phyloP scores from a whole-genome alignment of 2,329 filamentous ascomycete species.

The Cytospora mali region DNA sequence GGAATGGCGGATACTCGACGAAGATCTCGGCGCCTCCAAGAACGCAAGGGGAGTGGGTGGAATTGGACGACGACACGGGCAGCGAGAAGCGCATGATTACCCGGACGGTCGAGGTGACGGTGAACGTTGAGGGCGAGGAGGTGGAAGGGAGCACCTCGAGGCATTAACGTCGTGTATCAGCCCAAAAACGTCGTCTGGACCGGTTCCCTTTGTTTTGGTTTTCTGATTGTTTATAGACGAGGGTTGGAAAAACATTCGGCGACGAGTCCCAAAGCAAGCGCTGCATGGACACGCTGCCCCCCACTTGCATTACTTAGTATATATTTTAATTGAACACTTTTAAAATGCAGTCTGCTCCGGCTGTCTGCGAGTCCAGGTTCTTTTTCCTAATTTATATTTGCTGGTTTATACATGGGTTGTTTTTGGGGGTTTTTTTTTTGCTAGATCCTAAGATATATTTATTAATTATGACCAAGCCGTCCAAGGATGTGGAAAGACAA shows the following conservation, averaged over 20 bases:
- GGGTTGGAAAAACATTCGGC: not conserved
- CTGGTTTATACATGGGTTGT: too few species aligned
- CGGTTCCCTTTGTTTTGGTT: not conserved
- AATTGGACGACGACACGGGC: conserved; percentile 6
- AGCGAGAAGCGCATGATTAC: conserved; percentile 18
- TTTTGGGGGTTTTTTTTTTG: too few species aligned
- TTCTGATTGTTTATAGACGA: too few species aligned
- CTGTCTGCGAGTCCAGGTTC: too few species aligned
- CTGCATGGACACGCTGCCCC: not conserved
- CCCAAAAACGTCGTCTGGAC: not conserved
- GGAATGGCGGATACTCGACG: conserved; percentile 5
- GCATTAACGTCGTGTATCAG: not conserved
- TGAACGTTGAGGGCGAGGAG: conserved; percentile 7
- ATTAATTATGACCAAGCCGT: too few species aligned
- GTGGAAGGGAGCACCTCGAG: not conserved
- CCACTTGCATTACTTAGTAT: not conserved
- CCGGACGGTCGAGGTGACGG: conserved; percentile 11
- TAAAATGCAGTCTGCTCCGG: too few species aligned
- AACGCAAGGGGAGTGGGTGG: conserved; percentile 10
- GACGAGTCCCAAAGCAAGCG: not conserved
- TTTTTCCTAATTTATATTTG: too few species aligned
- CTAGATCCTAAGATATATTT: too few species aligned
- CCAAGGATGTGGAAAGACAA: too few species aligned
- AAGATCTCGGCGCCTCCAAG: conserved; percentile 4
- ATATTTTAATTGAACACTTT: too few species aligned